phyloP scores from a whole-genome alignment of 2,329 filamentous ascomycete species.

The Aspergillus novofumigatus region DNA sequence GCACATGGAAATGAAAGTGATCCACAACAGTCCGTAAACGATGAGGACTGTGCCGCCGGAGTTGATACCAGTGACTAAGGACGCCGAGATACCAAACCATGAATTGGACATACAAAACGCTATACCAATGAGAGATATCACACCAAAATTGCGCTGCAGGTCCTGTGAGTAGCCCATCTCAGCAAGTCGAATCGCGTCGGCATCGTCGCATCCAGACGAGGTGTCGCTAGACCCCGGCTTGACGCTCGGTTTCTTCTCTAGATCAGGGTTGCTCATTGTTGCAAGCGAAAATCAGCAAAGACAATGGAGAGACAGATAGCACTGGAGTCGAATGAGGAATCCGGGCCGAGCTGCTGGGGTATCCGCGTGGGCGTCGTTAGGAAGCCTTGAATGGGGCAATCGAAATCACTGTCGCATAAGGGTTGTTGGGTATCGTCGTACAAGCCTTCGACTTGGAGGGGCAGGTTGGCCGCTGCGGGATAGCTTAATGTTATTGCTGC shows the following conservation, averaged over 20 bases:
- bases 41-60: conserved; percentile 47
- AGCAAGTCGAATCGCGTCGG: conserved; percentile 41
- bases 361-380: conserved; percentile 6
- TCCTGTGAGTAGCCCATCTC: conserved; percentile 48
- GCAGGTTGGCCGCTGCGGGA: conserved; percentile 9
- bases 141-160: conserved; percentile 42
- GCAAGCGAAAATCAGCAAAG: conserved; percentile 1
- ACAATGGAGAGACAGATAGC: conserved; percentile 9
- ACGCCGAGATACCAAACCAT: conserved; percentile 49
- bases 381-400: conserved; percentile 3
- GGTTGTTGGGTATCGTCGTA: conserved; percentile 5
- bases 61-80: conserved; percentile 48
- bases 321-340: conserved; percentile 1
- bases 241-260: conserved; percentile 18
- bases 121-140: conserved; percentile 46
- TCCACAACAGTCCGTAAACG: conserved; percentile 48
- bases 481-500: conserved; percentile 3
- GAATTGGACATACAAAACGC: conserved; percentile 51
- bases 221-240: conserved; percentile 10
- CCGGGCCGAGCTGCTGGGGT: background rate
- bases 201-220: conserved; percentile 15
- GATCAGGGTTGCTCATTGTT: conserved; percentile 15
- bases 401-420: conserved; percentile 10
- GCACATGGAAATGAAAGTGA: conserved; percentile 43
- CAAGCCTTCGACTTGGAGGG: background rate